phyloP scores from a whole-genome alignment of 2,329 filamentous ascomycete genomes.

The Westerdykella aurantiaca region DNA sequence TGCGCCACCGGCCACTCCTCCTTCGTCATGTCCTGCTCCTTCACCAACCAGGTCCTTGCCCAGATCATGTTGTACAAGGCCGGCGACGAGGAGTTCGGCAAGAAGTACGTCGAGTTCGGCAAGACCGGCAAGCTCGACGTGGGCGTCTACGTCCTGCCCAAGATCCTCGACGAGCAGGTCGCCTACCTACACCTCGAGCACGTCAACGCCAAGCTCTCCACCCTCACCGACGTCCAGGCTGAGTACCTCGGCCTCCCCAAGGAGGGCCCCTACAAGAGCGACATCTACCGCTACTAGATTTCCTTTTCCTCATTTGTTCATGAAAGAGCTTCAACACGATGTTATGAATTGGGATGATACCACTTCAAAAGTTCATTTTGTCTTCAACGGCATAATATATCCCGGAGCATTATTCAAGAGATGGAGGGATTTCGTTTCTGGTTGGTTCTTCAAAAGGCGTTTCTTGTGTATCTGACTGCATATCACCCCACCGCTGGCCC shows the following conservation, averaged over 20 bases:
- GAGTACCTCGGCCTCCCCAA: constrained; percentile 85
- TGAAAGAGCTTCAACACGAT: constrained; percentile 49
- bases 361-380: constrained; percentile 49
- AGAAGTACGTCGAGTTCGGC: constrained; percentile 96
- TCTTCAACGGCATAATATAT: constrained; percentile 56
- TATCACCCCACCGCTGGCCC: constrained; percentile 30
- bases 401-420: constrained; percentile 20
- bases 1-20: constrained; percentile 99
- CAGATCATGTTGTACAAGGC: constrained; percentile 98
- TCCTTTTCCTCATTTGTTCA: constrained; percentile 16
- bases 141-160: constrained; percentile 94
- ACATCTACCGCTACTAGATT: constrained; percentile 61
- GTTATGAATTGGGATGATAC: constrained; percentile 55
- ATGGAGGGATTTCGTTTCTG: constrained; percentile 26
- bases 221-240: constrained; percentile 77
- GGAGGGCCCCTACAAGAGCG: constrained; percentile 93
- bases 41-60: constrained; percentile 99
- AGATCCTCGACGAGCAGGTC: constrained; percentile 99
- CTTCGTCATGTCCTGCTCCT: constrained; percentile 99
- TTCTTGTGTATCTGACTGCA: constrained; percentile 12
- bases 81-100: constrained; percentile 75
- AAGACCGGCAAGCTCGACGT: constrained; percentile 84
- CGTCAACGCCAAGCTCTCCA: constrained; percentile 89
- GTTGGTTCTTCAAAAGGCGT: constrained; percentile 2
- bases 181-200: constrained; percentile 88